Evolutionary conservation across 352 stramenopile species (phyloP).

Genomic region (Globisporangium spinosum): DNA sequence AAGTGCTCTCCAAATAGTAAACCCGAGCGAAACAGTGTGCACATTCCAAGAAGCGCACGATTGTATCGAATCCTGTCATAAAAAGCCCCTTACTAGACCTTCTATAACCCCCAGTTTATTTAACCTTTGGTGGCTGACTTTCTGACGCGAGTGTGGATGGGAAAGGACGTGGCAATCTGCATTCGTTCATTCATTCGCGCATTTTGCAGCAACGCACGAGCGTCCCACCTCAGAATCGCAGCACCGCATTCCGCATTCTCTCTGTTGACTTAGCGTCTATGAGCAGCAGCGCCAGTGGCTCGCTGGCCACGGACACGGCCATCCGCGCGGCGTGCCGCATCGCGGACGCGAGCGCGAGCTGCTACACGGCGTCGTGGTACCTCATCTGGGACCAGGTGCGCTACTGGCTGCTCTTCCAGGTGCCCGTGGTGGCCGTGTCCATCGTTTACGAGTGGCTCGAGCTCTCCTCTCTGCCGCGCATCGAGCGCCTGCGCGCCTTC

Average conservation of each 20-base stretch:
- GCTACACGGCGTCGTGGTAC: constrained; percentile 82
- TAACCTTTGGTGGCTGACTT: not conserved
- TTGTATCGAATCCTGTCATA: not conserved
- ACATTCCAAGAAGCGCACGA: not conserved
- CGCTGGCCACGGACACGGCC: not conserved
- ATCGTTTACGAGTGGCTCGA: constrained; percentile 85
- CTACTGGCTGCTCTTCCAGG: constrained; percentile 75
- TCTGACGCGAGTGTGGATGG: not conserved
- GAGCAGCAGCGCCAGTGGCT: not conserved
- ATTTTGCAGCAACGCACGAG: not conserved
- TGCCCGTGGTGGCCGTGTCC: constrained; percentile 59
- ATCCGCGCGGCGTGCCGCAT: constrained; percentile 45
- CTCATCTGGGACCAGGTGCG: constrained; percentile 79
- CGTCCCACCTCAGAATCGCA: not conserved
- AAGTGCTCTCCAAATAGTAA: not conserved
- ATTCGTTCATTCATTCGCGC: not conserved
- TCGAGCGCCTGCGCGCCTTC: constrained; percentile 64
- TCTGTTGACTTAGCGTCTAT: not conserved
- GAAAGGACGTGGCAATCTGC: not conserved
- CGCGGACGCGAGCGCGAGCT: constrained; percentile 44
- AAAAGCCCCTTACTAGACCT: not conserved
- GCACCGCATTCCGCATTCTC: constrained; percentile 3
- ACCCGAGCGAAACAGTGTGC: too few relatives aligned
- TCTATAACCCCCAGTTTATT: not conserved
- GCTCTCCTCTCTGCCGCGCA: constrained; percentile 46